These are phyloP conservation scores for Stylonectria norvegica DNA, from an alignment of 2,329 filamentous ascomycete species.

Conservation along the genomic window DNA sequence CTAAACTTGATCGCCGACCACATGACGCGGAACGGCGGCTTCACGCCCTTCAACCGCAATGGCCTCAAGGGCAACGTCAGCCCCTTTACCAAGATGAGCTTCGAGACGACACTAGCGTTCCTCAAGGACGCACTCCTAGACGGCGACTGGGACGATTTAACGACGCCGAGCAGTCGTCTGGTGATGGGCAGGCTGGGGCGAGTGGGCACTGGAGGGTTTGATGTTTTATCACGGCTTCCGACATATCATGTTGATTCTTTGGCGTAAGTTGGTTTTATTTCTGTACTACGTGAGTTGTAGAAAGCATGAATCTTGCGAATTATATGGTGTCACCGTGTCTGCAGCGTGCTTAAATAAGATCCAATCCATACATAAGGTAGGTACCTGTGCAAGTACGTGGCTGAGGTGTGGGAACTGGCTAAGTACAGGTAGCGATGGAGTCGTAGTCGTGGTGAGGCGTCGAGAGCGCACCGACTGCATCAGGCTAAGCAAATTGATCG, in stretches of 20 bases:
- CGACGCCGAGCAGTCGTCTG: slow-evolving; percentile 80
- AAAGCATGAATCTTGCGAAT: too few species aligned
- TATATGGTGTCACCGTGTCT: too few species aligned
- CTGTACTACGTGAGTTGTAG: background rate
- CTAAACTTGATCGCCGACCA: slow-evolving; percentile 93
- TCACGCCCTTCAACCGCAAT: slow-evolving; percentile 88
- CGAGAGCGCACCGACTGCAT: too few species aligned
- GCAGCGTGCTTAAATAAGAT: too few species aligned
- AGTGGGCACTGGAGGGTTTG: slow-evolving; percentile 88
- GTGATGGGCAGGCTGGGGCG: slow-evolving; percentile 80
- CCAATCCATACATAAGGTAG: too few species aligned
- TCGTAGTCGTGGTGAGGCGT: too few species aligned
- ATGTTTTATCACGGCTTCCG: slow-evolving; percentile 68
- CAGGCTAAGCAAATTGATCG: too few species aligned
- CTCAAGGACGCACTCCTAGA: slow-evolving; percentile 88
- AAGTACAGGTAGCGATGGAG: too few species aligned
- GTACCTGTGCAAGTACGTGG: too few species aligned
- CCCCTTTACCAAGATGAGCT: slow-evolving; percentile 98
- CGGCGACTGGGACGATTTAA: slow-evolving; percentile 84
- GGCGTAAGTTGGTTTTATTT: slow-evolving; percentile 18
- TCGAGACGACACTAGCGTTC: slow-evolving; percentile 94
- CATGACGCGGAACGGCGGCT: slow-evolving; percentile 92
- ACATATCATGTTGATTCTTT: slow-evolving; percentile 43
- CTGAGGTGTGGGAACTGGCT: too few species aligned
- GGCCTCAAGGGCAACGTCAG: slow-evolving; percentile 81